Base-by-base conservation (phyloP, 2,329 filamentous ascomycete species). In the Didymella segeticola region DNA sequence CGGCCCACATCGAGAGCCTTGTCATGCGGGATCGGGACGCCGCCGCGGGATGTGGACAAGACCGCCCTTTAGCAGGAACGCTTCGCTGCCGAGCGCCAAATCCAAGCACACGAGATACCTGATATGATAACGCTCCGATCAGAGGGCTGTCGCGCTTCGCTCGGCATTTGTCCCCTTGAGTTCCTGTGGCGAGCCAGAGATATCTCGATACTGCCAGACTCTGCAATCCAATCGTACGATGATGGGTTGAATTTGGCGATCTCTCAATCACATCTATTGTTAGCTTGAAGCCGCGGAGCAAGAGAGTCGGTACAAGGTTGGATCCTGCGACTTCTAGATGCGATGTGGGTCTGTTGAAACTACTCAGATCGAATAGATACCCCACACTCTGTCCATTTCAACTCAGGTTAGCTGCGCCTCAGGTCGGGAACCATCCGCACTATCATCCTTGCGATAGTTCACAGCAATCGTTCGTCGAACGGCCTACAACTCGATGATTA, bases 11-110 rank as follows among this genome's bases (percentile, higher is more conserved):
- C 26, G 12, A 33, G 42, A 48, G 51, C 39, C 33, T 26, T 38
- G 19, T 54, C 45, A 48, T 48, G 51, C 51, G 45, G 38, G 39
- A 39, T 45, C 45, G 51, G 51, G 39, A 48, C 51, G 45, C 38
- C 33, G 34, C 51, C 23, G 17, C 45, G 50, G 39, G 39, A 34
- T 19, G 12, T 34, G 45, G 33, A 34, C 33, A 39, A 43, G 43
- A 33, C 51, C 45, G 38, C 41, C 27, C n/a, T 43, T 19, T 43
- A 33, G 33, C 48, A 54, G 45, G 31, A 54, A 26, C 27, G 10
- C 22, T 47, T 12, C n/a, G 25, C 38, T 45, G 10, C 39, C 45
- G 45, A 37, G 26, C 39, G 36, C 22, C 27, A 31, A 23, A 39
- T 14, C 8, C 10, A 5, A 33, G 14, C 17, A 10, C 26, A 17